Evolutionary conservation across 2,329 filamentous ascomycete genomes (phyloP).

Genomic region (Sclerotinia subarctica): DNA sequence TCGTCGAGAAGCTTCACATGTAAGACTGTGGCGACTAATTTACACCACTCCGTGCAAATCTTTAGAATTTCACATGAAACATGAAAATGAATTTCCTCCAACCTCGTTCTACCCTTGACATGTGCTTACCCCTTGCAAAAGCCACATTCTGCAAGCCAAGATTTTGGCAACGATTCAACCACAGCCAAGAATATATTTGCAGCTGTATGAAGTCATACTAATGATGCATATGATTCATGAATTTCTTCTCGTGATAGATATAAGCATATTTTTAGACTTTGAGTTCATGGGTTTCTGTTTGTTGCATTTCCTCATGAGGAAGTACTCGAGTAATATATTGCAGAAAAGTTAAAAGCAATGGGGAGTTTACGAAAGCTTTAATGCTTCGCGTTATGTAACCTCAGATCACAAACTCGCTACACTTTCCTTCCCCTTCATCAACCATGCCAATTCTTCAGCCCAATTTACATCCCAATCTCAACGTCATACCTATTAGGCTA

Average conservation of each 20-base stretch:
- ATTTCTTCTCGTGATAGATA: neutral
- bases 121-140: neutral
- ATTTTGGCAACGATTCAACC: neutral
- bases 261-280: neutral
- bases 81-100: neutral
- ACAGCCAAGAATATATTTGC: neutral
- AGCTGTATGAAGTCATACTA: neutral
- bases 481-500: neutral
- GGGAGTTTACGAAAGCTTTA: neutral
- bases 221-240: neutral
- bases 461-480: neutral
- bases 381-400: neutral
- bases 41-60: neutral
- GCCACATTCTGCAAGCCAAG: constrained; percentile 7
- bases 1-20: neutral
- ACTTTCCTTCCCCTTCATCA: neutral
- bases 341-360: neutral
- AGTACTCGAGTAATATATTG: neutral
- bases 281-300: neutral
- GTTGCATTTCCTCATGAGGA: neutral
- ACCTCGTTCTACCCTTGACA: neutral
- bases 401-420: neutral
- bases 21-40: too few relatives aligned
- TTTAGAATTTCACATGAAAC: neutral
- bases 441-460: neutral